These are phyloP conservation scores for Xylaria digitata DNA, from an alignment of 2,329 filamentous ascomycete genomes.

Conservation along the genomic window DNA sequence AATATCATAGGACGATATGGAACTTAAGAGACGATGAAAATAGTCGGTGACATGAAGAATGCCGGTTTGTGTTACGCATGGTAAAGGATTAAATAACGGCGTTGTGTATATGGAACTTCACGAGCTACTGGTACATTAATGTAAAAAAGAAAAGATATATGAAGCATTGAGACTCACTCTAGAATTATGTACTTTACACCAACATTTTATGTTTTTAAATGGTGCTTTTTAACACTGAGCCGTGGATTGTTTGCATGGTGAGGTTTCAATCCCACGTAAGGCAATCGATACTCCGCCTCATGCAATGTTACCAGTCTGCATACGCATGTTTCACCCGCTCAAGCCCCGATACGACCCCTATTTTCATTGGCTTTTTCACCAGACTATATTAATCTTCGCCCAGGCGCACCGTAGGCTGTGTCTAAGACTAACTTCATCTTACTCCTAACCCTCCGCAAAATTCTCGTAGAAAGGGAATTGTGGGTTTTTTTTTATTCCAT, in stretches of 20 bases:
- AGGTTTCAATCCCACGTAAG: not conserved
- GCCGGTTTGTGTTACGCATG: not conserved
- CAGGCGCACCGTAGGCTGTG: not conserved
- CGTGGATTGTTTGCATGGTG: not conserved
- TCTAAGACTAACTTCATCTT: slow-evolving; percentile 1
- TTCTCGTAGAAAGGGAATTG: not conserved
- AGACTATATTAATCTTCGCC: not conserved
- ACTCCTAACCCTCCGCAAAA: not conserved
- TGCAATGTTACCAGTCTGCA: slow-evolving; percentile 21
- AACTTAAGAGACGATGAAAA: not conserved
- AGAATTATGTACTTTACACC: not conserved
- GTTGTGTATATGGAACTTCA: slow-evolving; percentile 8
- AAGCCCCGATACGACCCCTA: slow-evolving; percentile 20
- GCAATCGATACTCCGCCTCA: slow-evolving; percentile 27
- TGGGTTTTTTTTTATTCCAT: not conserved
- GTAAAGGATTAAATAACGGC: not conserved
- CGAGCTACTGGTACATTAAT: slow-evolving; percentile 11
- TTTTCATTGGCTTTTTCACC: slow-evolving; percentile 22
- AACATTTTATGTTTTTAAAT: not conserved
- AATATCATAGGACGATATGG: not conserved
- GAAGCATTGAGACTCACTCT: not conserved
- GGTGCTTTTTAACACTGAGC: not conserved
- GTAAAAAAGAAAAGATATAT: not conserved
- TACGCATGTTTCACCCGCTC: slow-evolving; percentile 1
- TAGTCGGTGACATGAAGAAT: not conserved